Base-by-base conservation (phyloP, 345 rosid species). In the Rhizophora apiculata region DNA sequence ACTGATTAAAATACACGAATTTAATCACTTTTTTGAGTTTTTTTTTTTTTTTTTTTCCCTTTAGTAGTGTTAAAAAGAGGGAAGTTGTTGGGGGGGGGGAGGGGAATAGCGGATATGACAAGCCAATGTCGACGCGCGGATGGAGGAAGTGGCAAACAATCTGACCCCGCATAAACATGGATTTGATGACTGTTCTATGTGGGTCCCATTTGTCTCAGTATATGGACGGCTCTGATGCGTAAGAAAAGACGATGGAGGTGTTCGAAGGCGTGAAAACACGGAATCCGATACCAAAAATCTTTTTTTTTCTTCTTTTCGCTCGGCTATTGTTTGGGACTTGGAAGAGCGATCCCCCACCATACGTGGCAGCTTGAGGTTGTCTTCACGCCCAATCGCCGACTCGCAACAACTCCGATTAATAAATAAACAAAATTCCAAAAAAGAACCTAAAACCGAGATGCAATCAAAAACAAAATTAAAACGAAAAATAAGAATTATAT, bases 81-180 rank as follows among this genome's bases (percentile, higher is more conserved):
- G 3, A 2, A 5, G 9, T 6, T 8, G 37, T 8, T 8, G 9
- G 58, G 71, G 78, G 68, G 24, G 34, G 46, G 18, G 32, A 29
- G 37, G 37, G 29, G 65, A 15, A 4, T 66, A 68, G 82, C 71
- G 76, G 22, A 19, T 1, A 21, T 3, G 46, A 79, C 82, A 72
- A 76, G 59, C 82, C 20, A 0, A 20, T 2, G n/a, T 30, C 30
- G 62, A 73, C 70, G 74, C 70, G 64, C 74, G 54, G 54, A 2
- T 18, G 11, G 34, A 39, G 71, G 64, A 11, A 74, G 85, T 79
- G 83, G 76, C 74, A 3, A 69, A 58, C 78, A 69, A 63, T 39
- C 60, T 15, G 74, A 71, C 66, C 81, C 85, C 81, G 69, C 72
- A 9, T 4, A 31, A 68, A 57, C 74, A 24, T 67, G 76, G 76